Conservation (phyloP, 2,329 filamentous ascomycete species). For the Emergomyces orientalis region DNA sequence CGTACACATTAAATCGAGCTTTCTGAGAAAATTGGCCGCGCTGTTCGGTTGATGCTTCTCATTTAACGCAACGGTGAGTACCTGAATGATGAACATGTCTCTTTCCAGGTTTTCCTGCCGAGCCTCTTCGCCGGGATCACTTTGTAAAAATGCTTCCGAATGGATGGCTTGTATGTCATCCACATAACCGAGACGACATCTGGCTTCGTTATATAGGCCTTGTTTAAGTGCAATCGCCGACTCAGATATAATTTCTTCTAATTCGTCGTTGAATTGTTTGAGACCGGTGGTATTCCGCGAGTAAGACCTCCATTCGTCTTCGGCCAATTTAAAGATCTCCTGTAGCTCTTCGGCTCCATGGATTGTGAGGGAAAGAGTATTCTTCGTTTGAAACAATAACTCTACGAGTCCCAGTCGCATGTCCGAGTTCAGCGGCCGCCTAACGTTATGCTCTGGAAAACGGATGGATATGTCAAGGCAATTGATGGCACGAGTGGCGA, state of each 20-base stretch:
- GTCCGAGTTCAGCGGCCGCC: not conserved
- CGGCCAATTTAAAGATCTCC: not conserved
- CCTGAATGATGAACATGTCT: slow-evolving; percentile 1
- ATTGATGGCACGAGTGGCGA: not conserved
- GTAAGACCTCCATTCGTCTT: not conserved
- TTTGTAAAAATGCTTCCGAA: not conserved
- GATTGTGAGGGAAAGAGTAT: not conserved
- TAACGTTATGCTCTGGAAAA: not conserved
- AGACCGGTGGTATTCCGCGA: not conserved
- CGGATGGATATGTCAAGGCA: not conserved
- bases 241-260: not conserved
- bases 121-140: not conserved
- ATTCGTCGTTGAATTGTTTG: not conserved
- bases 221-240: not conserved
- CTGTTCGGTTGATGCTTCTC: not conserved
- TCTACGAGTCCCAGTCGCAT: not conserved
- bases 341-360: not conserved
- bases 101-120: not conserved
- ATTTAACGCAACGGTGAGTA: not conserved
- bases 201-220: not conserved
- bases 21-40: not conserved
- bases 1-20: slow-evolving; percentile 1
- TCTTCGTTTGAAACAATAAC: not conserved
- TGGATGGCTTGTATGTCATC: slow-evolving; percentile 3
- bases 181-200: not conserved